phyloP scores from a whole-genome alignment of 257 asterid species.

The Przewalskia tangutica region DNA sequence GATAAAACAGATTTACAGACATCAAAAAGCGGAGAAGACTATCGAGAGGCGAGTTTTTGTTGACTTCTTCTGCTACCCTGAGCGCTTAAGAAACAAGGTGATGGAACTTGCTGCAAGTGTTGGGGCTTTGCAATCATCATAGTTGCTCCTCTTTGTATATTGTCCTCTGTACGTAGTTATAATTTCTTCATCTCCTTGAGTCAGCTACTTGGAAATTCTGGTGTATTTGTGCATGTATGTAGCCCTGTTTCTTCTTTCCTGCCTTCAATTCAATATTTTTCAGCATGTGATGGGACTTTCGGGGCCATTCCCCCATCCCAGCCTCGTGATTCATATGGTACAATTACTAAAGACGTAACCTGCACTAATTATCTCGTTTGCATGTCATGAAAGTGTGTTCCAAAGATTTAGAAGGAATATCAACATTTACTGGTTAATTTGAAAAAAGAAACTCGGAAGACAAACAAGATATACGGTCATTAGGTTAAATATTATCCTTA shows the following conservation, averaged over 20 bases:
- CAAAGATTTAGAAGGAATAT: neutral
- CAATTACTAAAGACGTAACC: neutral
- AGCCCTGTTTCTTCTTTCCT: neutral
- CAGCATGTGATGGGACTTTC: neutral
- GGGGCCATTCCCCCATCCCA: neutral
- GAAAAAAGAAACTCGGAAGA: neutral
- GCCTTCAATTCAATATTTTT: neutral
- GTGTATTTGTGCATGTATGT: neutral
- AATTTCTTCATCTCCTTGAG: neutral
- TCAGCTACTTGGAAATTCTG: neutral
- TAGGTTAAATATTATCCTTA: neutral
- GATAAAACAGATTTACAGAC: slow-evolving; percentile 69
- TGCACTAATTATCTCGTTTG: neutral
- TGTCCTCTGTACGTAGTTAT: neutral
- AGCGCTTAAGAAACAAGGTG: slow-evolving; percentile 78
- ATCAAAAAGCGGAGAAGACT: slow-evolving; percentile 81
- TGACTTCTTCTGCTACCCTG: slow-evolving; percentile 95
- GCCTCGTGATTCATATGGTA: neutral
- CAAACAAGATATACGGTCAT: neutral
- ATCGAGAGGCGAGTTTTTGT: slow-evolving; percentile 84
- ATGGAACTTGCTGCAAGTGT: slow-evolving; percentile 86
- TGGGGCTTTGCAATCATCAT: slow-evolving; percentile 75
- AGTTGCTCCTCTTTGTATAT: neutral
- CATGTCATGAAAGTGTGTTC: neutral
- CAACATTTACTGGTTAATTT: neutral